Conservation (phyloP, 208 protist genomes). For the Acanthamoeba lenticulata region DNA sequence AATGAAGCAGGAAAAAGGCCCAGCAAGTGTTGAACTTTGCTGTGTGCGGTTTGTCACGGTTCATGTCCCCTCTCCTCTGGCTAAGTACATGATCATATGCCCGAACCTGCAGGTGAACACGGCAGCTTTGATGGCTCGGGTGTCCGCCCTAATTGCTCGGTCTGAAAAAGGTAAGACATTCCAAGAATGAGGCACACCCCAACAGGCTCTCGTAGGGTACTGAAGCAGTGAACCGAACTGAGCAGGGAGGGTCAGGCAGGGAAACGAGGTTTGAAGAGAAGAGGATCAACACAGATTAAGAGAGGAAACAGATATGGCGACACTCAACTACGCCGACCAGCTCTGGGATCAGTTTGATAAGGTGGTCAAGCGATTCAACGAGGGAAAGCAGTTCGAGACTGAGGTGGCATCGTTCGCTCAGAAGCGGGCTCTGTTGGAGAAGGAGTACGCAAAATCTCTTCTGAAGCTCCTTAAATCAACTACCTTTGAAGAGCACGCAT, state of each 20-base stretch:
- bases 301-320: neutral
- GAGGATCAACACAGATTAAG: neutral
- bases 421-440: conserved; percentile 31
- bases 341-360: conserved; percentile 49
- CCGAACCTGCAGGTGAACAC: too few species aligned
- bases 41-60: too few species aligned
- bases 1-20: too few species aligned
- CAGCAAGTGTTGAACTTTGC: too few species aligned
- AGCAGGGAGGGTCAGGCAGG: neutral
- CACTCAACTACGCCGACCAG: neutral
- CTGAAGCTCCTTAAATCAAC: conserved; percentile 4
- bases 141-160: too few species aligned
- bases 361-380: conserved; percentile 31
- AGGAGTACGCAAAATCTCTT: conserved; percentile 38
- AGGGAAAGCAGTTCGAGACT: neutral
- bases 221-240: too few species aligned
- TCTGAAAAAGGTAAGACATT: too few species aligned
- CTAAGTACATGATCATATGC: too few species aligned
- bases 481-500: neutral
- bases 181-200: too few species aligned
- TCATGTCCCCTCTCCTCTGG: too few species aligned
- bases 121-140: too few species aligned
- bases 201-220: too few species aligned
- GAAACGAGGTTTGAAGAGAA: neutral
- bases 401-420: conserved; percentile 4